Percentiles rank a stretch among this genome's conserved stretches.
These are phyloP conservation scores for Desmodesmus armatus DNA, from an alignment of 139 green algal genomes.

Conservation along the genomic window DNA sequence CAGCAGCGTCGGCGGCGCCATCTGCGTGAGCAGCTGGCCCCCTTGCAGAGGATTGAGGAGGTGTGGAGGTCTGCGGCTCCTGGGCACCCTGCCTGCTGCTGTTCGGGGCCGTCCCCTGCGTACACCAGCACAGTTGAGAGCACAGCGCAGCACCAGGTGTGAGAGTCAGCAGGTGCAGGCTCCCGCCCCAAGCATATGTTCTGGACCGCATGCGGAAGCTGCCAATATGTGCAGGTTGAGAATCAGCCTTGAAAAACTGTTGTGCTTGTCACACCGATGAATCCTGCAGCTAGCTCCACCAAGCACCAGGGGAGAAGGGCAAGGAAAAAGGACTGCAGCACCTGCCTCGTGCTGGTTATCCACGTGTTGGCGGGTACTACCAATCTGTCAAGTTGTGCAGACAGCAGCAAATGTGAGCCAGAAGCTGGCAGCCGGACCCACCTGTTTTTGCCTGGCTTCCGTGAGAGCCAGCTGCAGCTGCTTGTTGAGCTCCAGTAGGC, in stretches of 20 bases:
- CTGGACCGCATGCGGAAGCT: no score
- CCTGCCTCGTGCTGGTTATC: no score
- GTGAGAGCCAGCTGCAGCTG: neutral
- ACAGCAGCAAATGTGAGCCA: neutral
- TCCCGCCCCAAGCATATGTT: no score
- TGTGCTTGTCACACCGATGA: no score
- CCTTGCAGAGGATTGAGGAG: neutral
- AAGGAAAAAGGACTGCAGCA: neutral
- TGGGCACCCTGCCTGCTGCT: neutral
- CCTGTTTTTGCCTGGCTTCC: neutral
- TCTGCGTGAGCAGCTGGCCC: neutral
- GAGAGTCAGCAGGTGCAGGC: no score
- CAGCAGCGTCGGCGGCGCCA: neutral
- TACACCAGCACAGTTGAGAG: neutral
- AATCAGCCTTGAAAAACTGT: no score
- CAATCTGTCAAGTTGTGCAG: neutral
- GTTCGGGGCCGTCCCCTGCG: neutral
- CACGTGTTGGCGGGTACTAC: no score
- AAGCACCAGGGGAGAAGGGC: neutral
- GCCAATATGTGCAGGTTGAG: no score
- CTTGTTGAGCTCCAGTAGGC: constrained; percentile 14
- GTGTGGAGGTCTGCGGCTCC: neutral
- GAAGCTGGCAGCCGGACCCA: neutral
- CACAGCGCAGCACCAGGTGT: no score
- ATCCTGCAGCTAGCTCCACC: no score